phyloP scores from a whole-genome alignment of 116 monocot species.

The Thalassia testudinum region DNA sequence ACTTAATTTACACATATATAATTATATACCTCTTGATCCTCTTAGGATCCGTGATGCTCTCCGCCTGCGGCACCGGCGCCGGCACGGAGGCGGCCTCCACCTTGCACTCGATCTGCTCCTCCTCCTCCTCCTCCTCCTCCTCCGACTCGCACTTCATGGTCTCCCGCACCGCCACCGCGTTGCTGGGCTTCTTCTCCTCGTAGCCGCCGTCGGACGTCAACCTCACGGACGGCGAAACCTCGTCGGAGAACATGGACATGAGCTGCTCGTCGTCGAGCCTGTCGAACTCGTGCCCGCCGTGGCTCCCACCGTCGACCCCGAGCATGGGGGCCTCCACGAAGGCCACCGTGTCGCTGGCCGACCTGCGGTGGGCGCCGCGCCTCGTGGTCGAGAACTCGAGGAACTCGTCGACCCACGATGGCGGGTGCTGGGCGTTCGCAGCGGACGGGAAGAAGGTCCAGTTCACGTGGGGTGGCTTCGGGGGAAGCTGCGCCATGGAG shows the following conservation, averaged over 20 bases:
- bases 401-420: constrained; percentile 47
- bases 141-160: not conserved
- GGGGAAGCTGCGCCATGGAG: constrained; percentile 52
- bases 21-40: constrained; percentile 73
- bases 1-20: too few relatives aligned
- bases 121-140: constrained; percentile 12
- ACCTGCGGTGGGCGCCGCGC: constrained; percentile 24
- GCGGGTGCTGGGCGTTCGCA: not conserved
- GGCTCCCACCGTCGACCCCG: not conserved
- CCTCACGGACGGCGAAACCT: not conserved
- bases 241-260: constrained; percentile 53
- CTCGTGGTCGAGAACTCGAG: constrained; percentile 36
- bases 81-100: not conserved
- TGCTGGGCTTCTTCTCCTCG: constrained; percentile 19
- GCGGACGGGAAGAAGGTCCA: constrained; percentile 8
- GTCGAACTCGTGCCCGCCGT: constrained; percentile 23
- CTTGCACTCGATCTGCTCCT: constrained; percentile 25
- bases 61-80: not conserved
- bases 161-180: constrained; percentile 2
- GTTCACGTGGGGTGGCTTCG: constrained; percentile 26
- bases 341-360: constrained; percentile 31
- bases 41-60: constrained; percentile 34
- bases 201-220: constrained; percentile 5
- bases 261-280: constrained; percentile 48
- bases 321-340: constrained; percentile 11